Conservation (phyloP, 2,329 filamentous ascomycete species). For the Pestalotiopsis fici region DNA sequence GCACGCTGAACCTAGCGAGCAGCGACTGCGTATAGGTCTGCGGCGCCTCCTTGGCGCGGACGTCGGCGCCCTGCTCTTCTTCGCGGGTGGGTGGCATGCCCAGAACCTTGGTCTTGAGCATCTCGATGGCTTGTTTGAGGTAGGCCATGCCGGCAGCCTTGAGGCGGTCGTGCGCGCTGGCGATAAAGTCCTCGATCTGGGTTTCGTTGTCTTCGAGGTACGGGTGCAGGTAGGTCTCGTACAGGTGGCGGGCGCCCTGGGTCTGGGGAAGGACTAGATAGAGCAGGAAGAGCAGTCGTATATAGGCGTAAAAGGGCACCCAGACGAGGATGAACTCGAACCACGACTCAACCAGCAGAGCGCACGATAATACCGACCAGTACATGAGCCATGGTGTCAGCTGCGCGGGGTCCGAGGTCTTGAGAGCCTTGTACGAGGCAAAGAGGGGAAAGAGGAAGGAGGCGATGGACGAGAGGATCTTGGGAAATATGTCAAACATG, state of each 20-base stretch:
- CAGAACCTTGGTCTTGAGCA: constrained; percentile 75
- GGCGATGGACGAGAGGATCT: constrained; percentile 71
- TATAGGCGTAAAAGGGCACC: constrained; percentile 92
- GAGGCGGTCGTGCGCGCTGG: constrained; percentile 74
- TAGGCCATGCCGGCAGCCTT: constrained; percentile 77
- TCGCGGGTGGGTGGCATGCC: constrained; percentile 65
- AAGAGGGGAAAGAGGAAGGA: constrained; percentile 95
- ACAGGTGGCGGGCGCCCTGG: constrained; percentile 87
- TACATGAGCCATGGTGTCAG: constrained; percentile 99
- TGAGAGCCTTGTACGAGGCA: constrained; percentile 96
- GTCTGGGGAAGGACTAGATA: constrained; percentile 97
- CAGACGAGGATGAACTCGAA: constrained; percentile 84
- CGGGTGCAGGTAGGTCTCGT: constrained; percentile 82
- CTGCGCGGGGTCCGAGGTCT: constrained; percentile 84
- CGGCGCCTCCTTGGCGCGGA: constrained; percentile 42
- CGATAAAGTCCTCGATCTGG: constrained; percentile 89
- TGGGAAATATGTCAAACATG: constrained; percentile 68
- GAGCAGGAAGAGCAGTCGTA: constrained; percentile 82
- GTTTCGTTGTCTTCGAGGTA: constrained; percentile 85
- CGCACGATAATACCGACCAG: constrained; percentile 89
- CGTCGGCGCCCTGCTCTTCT: constrained; percentile 33
- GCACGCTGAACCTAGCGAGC: constrained; percentile 84
- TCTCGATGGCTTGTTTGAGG: constrained; percentile 69
- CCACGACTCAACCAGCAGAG: constrained; percentile 83
- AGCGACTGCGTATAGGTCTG: constrained; percentile 77